A percentile compares a stretch with the other conserved stretches of the same genome.
These are phyloP conservation scores for Rhizopus sp. DNA, from an alignment of 371 early-diverging fungal genomes.

Conservation along the genomic window DNA sequence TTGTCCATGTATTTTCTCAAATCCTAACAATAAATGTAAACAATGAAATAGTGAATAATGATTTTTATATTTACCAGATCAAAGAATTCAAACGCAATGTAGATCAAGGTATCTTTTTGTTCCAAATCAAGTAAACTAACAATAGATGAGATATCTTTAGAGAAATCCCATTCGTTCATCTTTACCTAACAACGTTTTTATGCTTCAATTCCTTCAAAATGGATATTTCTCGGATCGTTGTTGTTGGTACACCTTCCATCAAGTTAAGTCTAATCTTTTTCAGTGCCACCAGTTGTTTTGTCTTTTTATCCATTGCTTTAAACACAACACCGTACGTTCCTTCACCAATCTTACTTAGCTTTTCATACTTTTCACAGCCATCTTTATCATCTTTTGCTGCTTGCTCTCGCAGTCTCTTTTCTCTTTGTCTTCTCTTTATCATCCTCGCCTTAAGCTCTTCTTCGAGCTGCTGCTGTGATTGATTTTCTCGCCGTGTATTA, in stretches of 20 bases:
- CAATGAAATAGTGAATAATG: neutral
- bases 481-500: too few species aligned
- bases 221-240: slow-evolving; percentile 97
- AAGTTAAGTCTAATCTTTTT: slow-evolving; percentile 93
- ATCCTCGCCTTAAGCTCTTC: neutral
- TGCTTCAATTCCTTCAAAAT: slow-evolving; percentile 95
- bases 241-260: slow-evolving; percentile 95
- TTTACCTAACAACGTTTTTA: slow-evolving; percentile 87
- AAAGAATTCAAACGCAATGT: slow-evolving; percentile 96
- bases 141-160: neutral
- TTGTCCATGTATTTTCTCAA: slow-evolving; percentile 93
- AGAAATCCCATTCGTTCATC: neutral
- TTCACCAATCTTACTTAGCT: slow-evolving; percentile 95
- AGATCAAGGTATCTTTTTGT: slow-evolving; percentile 87
- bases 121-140: slow-evolving; percentile 89
- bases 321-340: slow-evolving; percentile 98
- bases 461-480: neutral
- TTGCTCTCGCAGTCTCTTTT: neutral
- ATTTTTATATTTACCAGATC: slow-evolving; percentile 59
- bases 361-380: slow-evolving; percentile 52
- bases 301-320: slow-evolving; percentile 80
- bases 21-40: slow-evolving; percentile 55
- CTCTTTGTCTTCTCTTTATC: neutral
- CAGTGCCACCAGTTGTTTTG: slow-evolving; percentile 87
- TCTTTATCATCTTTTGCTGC: slow-evolving; percentile 2